Base-by-base conservation (phyloP, 352 stramenopile genomes). In the Globisporangium canariense region DNA sequence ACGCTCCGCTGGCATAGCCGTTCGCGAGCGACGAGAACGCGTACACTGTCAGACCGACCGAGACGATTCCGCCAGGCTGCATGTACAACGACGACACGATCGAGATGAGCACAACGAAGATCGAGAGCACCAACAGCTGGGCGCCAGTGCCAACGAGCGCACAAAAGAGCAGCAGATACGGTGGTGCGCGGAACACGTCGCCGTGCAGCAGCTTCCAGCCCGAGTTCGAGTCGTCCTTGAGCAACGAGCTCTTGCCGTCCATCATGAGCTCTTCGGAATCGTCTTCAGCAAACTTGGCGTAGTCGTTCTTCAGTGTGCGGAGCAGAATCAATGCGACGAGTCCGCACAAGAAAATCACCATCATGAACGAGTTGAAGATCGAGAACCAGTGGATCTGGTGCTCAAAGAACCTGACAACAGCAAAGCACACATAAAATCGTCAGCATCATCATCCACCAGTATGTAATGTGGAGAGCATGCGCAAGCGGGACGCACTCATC, bases 371-470 rank as follows among this genome's bases (percentile, higher is more conserved):
- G 75, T 98, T 98, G 75, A 98, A 98, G 61, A 98, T 98, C 58
- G 89, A 97, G 67, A 98, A 98, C 95, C 95, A 98, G 70, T 98
- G 95, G 72, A 99, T 99, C 65, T 99, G 94, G 77, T 99, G 97
- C 82, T 99, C 98, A 74, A 99, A 99, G 68, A 99, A 99, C 55
- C 79, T 89, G 46, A 18, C 9, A n/a, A 55, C 22, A 52, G 8
- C 7, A 43, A 4, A 38, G 2, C 32, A 36, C 4, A 36, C 4
- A 36, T 36, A 40, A 10, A 28, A 32, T 20, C 20, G 18, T 20
- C n/a, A 36, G 60, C 9, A 30, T 56, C 18, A 41, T 10, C 14
- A 16, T 40, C 16, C 32, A 50, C 41, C 11, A 25, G n/a, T 13
- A 41, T 28, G 20, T 13, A 30, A n/a, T 9, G 22, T 16, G 56